A percentile compares a stretch with the other conserved stretches of the same genome.
These are phyloP conservation scores for Cyberlindnera xishuangbannaensis DNA, from an alignment of 805 yeast species.

Conservation along the genomic window DNA sequence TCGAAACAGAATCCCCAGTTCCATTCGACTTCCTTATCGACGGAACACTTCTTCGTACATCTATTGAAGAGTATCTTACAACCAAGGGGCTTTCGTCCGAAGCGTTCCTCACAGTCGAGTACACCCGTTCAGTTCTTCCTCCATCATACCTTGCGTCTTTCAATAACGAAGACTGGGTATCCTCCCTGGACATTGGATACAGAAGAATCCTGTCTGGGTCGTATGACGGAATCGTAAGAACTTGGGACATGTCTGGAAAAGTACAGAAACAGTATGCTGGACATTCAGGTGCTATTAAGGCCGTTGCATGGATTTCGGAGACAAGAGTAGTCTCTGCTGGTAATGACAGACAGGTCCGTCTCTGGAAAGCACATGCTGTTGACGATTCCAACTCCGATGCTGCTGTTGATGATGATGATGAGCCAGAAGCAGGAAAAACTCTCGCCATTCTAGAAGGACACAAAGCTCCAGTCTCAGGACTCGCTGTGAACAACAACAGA, in stretches of 20 bases:
- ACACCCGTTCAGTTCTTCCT: slow-evolving; percentile 88
- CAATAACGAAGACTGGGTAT: slow-evolving; percentile 93
- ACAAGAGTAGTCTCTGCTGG: slow-evolving; percentile 80
- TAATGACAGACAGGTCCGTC: slow-evolving; percentile 79
- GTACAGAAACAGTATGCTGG: slow-evolving; percentile 79
- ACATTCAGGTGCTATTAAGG: slow-evolving; percentile 81
- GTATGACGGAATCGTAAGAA: slow-evolving; percentile 90
- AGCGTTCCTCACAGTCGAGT: slow-evolving; percentile 73
- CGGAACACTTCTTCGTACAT: slow-evolving; percentile 72
- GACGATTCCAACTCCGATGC: slow-evolving; percentile 17
- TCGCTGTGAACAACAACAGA: slow-evolving; percentile 50
- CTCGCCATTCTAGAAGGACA: slow-evolving; percentile 88
- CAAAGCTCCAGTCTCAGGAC: slow-evolving; percentile 74
- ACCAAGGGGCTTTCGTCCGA: slow-evolving; percentile 78
- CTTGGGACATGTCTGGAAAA: slow-evolving; percentile 78
- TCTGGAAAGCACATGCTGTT: slow-evolving; percentile 69
- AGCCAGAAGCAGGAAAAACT: slow-evolving; percentile 63
- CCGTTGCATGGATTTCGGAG: slow-evolving; percentile 73
- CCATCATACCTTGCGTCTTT: slow-evolving; percentile 89
- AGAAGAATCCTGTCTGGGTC: slow-evolving; percentile 75
- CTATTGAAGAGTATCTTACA: slow-evolving; percentile 74
- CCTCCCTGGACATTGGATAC: slow-evolving; percentile 46
- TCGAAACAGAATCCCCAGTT: slow-evolving; percentile 54
- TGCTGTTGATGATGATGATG: slow-evolving; percentile 44
- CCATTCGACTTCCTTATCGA: slow-evolving; percentile 93